Base-by-base conservation (phyloP, 192 early-diverging fungal genomes). In the Backusella liffmaniae region DNA sequence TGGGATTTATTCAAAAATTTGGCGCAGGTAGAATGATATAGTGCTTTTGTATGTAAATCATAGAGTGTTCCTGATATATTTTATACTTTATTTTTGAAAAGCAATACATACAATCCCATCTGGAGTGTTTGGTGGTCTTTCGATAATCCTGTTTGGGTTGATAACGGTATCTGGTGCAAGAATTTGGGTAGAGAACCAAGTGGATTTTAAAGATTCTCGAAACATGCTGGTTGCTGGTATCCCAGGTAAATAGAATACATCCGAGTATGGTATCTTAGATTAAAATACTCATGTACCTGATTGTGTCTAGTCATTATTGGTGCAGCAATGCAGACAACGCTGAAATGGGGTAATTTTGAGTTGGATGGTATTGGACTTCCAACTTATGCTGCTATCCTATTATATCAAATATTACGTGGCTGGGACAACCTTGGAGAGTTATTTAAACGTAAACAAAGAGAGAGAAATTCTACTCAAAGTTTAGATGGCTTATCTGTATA, bases 1-100 rank as follows among this genome's bases (percentile, higher is more conserved):
- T 89, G 42, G 84, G 80, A 26, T 87, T 89, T 41, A 81, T 88
- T 53, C 88, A 87, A n/a, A 90, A 86, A 66, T 87, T 89, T 65
- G 86, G 83, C 18, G 88, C 88, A 36, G 56, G 56, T 62, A 62
- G 13, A 4, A 32, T 35, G 21, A 21, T 21, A 2, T 0, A 56
- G 6, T 1, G 5, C 26, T 56, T 56, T 21, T 21, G 1, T 35
- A 36, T 30, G 12, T 4, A 18, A 42, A 1, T 13, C 13, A 30
- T 34, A 23, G 36, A 16, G 13, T 34, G 30, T 34, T 66, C 1
- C 32, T 32, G 2, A 32, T 32, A 32, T 32, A 32, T 32, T 32
- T 66, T 7, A 35, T 9, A 2, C 9, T 15, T 29, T 16, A 66
- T 12, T 23, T 12, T 62, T 29, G 56, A 62, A 29, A 8, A 62